Base-by-base conservation (phyloP, 2,329 filamentous ascomycete genomes). In the Hymenoscyphus occultus region DNA sequence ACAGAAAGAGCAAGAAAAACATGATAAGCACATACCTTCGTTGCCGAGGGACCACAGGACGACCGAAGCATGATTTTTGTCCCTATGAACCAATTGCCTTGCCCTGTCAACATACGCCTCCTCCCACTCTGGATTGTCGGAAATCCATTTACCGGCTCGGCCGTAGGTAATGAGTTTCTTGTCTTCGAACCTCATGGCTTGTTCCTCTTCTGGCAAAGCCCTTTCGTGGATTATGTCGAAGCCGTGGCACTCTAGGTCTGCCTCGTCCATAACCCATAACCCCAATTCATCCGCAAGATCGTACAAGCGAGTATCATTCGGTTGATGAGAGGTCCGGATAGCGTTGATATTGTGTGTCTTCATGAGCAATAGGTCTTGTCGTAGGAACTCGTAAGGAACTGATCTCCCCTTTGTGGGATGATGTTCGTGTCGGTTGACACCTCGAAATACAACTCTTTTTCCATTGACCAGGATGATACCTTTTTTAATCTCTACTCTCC, bases 1-100 rank as follows among this genome's bases (percentile, higher is more conserved):
- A 6, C 9, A 35, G 35, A 35, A 35, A 35, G 35, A 35, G 35
- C 35, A 35, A 35, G 35, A 35, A 35, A 35, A 5, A 7, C 5
- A 7, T 35, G 35, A 7, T 2, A 35, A 35, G 35, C 35, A 35
- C 35, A 35, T 10, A 35, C 35, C 35, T 73, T 92, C 89, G 71
- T 92, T 92, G 0, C 89, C 90, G 0, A 92, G 79, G 58, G 86
- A 89, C 90, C 90, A 92, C 54, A 91, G 84, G 59, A 92, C 86
- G 60, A 92, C 80, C n/a, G 82, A 87, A 0, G 89, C 76, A 69
- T 91, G 86, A 65, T 91, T 88, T 76, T 90, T 90, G 74, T 91
- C 88, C 16, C 90, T 81, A 70, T 87, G 82, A 0, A 92, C 80
- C 63, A 91, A 76, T 63, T 89, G 85, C 39, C 80, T 76, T 64